These are phyloP conservation scores for Alnus glutinosa DNA, from an alignment of 306 rosid genomes.

Conservation along the genomic window DNA sequence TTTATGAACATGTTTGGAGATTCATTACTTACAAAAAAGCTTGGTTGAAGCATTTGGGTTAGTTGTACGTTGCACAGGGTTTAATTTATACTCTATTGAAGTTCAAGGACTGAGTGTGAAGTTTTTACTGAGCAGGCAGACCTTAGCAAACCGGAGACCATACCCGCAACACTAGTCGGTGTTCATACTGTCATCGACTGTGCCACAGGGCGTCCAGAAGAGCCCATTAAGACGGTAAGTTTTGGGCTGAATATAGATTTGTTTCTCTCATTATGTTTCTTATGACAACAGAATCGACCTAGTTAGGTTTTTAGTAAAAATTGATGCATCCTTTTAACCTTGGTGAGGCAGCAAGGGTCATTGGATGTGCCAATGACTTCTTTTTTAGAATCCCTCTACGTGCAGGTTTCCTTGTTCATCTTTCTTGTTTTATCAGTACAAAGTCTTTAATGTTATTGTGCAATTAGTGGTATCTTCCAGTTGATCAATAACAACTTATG, in stretches of 20 bases:
- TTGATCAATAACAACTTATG: background rate
- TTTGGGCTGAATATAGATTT: background rate
- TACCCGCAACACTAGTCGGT: conserved; percentile 94
- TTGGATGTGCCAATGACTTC: background rate
- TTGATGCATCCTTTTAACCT: background rate
- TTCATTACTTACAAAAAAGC: background rate
- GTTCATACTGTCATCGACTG: conserved; percentile 87
- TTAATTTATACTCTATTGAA: background rate
- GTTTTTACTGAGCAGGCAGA: conserved; percentile 64
- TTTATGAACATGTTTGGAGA: background rate
- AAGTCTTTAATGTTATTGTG: background rate
- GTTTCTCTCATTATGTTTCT: background rate
- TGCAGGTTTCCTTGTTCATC: background rate
- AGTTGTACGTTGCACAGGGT: background rate
- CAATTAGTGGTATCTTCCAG: background rate
- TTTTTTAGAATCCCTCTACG: background rate
- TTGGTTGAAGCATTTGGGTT: background rate
- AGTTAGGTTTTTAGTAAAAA: background rate
- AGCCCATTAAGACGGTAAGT: conserved; percentile 78
- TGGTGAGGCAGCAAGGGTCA: background rate
- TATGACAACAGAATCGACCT: background rate
- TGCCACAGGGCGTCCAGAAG: conserved; percentile 97
- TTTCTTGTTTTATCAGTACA: background rate
- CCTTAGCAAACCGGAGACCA: conserved; percentile 83
- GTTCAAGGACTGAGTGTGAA: background rate